Evolutionary conservation across 225 moss, liverwort and hornwort species (phyloP).

Genomic region (Physcomitrium patens): DNA sequence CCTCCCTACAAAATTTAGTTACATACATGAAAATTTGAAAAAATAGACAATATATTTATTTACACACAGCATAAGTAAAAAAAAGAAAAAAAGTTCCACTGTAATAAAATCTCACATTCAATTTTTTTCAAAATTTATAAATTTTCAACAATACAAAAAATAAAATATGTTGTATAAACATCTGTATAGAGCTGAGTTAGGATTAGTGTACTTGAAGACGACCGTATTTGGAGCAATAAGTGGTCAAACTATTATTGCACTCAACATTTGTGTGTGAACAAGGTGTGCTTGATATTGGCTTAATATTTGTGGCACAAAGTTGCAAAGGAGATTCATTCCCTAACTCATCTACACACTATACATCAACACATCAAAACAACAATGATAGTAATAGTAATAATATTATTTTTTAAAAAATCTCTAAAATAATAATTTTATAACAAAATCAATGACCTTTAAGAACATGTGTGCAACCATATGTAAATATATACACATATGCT

Average conservation of each 20-base stretch:
- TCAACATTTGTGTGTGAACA: conserved; percentile 51
- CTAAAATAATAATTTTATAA: fast-evolving
- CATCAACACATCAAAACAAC: background rate
- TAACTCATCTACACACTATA: conserved; percentile 84
- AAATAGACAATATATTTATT: too few species aligned
- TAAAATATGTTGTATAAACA: too few species aligned
- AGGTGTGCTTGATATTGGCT: conserved; percentile 47
- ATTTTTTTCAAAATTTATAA: too few species aligned
- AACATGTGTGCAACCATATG: too few species aligned
- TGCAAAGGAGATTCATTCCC: conserved; percentile 41
- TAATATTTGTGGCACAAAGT: conserved; percentile 48
- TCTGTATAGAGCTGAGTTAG: too few species aligned
- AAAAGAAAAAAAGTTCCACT: too few species aligned
- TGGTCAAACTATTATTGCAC: conserved; percentile 56
- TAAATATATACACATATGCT: too few species aligned
- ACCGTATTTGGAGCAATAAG: conserved; percentile 71
- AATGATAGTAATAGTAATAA: background rate
- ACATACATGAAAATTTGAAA: too few species aligned
- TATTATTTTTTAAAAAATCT: fast-evolving
- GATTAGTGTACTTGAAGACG: conserved; percentile 47
- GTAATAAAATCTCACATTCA: too few species aligned
- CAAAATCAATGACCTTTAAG: too few species aligned
- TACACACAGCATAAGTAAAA: too few species aligned
- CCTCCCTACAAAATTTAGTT: conserved; percentile 43
- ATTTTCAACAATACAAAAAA: too few species aligned